These are phyloP conservation scores for Paecilomyces sp. DNA, from an alignment of 2,329 filamentous ascomycete genomes.

Conservation along the genomic window DNA sequence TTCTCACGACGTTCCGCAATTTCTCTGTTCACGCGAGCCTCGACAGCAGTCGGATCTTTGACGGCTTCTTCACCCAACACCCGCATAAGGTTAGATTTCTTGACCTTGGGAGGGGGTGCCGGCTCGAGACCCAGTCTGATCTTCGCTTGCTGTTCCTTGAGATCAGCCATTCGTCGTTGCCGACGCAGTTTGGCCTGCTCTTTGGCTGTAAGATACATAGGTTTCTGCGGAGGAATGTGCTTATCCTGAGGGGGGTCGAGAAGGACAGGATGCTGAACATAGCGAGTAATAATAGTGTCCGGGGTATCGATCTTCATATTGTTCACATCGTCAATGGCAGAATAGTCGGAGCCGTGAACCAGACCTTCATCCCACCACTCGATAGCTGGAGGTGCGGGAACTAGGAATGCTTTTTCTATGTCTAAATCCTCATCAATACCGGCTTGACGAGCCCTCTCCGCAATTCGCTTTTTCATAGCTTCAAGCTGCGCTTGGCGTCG, in stretches of 20 bases:
- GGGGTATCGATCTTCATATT: conserved; percentile 66
- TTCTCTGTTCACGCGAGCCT: conserved; percentile 86
- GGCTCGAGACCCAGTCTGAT: conserved; percentile 84
- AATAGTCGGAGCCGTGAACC: conserved; percentile 67
- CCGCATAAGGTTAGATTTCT: conserved; percentile 95
- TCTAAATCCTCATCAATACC: conserved; percentile 88
- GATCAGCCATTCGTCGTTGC: conserved; percentile 81
- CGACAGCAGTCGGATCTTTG: conserved; percentile 94
- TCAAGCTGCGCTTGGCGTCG: conserved; percentile 83
- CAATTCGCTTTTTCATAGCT: conserved; percentile 89
- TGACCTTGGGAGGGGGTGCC: conserved; percentile 89
- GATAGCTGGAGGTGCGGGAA: conserved; percentile 75
- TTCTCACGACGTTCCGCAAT: conserved; percentile 77
- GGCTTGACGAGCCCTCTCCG: conserved; percentile 77
- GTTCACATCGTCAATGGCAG: conserved; percentile 56
- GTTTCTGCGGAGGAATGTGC: conserved; percentile 68
- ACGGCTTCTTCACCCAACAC: conserved; percentile 88
- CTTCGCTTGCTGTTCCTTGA: conserved; percentile 96
- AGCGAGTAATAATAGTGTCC: conserved; percentile 84
- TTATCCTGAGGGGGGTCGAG: conserved; percentile 89
- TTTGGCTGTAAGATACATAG: conserved; percentile 84
- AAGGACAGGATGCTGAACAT: conserved; percentile 87
- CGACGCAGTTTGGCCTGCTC: conserved; percentile 88
- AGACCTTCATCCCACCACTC: conserved; percentile 98
- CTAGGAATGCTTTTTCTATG: conserved; percentile 80